phyloP scores from a whole-genome alignment of 2,329 filamentous ascomycete genomes.

The Colletotrichum plurivorum region DNA sequence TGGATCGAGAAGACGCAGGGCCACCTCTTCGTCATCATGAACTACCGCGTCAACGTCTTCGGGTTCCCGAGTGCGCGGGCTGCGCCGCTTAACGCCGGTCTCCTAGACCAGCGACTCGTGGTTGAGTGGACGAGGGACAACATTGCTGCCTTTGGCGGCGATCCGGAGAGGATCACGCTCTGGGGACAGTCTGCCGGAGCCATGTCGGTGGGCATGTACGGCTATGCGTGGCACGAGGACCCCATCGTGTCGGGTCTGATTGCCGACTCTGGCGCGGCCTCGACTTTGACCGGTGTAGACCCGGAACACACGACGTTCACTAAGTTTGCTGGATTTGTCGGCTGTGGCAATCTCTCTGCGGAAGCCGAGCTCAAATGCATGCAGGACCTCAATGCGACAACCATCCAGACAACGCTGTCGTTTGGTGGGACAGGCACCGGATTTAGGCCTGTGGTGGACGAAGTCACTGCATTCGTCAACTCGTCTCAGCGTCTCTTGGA shows the following conservation, averaged over 20 bases:
- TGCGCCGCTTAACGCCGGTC: slow-evolving; percentile 47
- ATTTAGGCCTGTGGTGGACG: slow-evolving; percentile 19
- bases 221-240: slow-evolving; percentile 26
- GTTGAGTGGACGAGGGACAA: slow-evolving; percentile 53
- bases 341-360: slow-evolving; percentile 13
- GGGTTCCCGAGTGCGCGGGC: slow-evolving; percentile 47
- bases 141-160: slow-evolving; percentile 52
- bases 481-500: slow-evolving; percentile 14
- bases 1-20: slow-evolving; percentile 43
- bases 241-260: slow-evolving; percentile 30
- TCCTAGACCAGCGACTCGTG: slow-evolving; percentile 51
- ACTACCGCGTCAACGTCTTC: slow-evolving; percentile 49
- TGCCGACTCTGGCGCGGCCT: slow-evolving; percentile 27
- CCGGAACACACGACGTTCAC: slow-evolving; percentile 14
- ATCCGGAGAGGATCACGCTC: slow-evolving; percentile 42
- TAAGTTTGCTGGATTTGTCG: slow-evolving; percentile 19
- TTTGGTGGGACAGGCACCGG: slow-evolving; percentile 15
- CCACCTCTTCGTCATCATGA: slow-evolving; percentile 48
- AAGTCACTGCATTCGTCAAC: slow-evolving; percentile 26
- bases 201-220: slow-evolving; percentile 31
- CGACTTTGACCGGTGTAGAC: slow-evolving; percentile 9
- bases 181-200: slow-evolving; percentile 34
- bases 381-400: slow-evolving; percentile 12
- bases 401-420: slow-evolving; percentile 11
- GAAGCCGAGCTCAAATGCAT: slow-evolving; percentile 18